These are phyloP conservation scores for Cupressus sempervirens DNA, from an alignment of 75 land plant species.

Conservation along the genomic window DNA sequence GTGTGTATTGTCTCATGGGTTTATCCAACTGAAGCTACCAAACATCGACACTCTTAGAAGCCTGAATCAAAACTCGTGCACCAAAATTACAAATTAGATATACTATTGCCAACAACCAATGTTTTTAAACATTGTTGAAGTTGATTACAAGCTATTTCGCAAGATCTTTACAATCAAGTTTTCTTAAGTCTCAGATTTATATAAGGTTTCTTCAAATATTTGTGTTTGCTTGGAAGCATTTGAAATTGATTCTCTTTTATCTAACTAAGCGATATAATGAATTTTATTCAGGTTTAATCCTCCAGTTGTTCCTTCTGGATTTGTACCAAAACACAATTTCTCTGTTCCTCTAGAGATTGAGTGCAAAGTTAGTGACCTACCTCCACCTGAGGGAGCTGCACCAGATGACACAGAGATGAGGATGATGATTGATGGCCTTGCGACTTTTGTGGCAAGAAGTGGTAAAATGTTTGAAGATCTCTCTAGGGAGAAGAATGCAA, in stretches of 20 bases:
- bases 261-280: neutral
- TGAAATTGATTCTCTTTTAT: constrained; percentile 6
- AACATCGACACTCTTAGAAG: too few species aligned
- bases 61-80: neutral
- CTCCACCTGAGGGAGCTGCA: constrained; percentile 69
- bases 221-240: neutral
- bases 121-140: neutral
- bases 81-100: neutral
- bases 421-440: constrained; percentile 84
- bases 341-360: constrained; percentile 40
- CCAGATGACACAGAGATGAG: constrained; percentile 72
- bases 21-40: too few species aligned
- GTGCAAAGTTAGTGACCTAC: constrained; percentile 18
- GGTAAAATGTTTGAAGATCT: constrained; percentile 86
- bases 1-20: too few species aligned
- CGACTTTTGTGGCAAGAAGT: constrained; percentile 78
- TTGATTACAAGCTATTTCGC: neutral
- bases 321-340: constrained; percentile 65
- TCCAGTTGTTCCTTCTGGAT: constrained; percentile 69
- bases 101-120: neutral
- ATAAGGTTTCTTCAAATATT: neutral
- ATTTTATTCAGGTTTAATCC: constrained; percentile 65
- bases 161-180: neutral
- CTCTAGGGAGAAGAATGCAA: constrained; percentile 70
- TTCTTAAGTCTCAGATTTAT: neutral